Percentiles rank a stretch among this genome's conserved stretches.
These are phyloP conservation scores for Aleurites moluccanus DNA, from an alignment of 441 rosid species.

Conservation along the genomic window DNA sequence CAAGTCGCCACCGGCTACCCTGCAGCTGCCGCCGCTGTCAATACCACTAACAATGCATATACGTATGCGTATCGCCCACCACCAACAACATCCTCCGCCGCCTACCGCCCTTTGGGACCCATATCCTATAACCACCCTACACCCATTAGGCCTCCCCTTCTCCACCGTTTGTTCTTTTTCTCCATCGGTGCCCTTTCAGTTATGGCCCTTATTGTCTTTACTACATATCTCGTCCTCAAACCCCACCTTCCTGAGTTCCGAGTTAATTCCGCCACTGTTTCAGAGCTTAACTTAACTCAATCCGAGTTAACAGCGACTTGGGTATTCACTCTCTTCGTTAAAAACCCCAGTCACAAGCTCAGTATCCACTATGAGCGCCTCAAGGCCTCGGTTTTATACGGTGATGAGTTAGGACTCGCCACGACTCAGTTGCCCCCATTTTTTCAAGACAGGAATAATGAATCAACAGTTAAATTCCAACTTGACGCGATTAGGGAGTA, in stretches of 20 bases:
- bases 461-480: conserved; percentile 15
- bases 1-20: conserved; percentile 7
- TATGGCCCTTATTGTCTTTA: conserved; percentile 9
- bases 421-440: conserved; percentile 16
- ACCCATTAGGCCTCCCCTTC: background rate
- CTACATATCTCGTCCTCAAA: background rate
- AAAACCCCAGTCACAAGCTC: conserved; percentile 18
- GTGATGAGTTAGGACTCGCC: background rate
- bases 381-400: conserved; percentile 18
- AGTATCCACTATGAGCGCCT: conserved; percentile 9
- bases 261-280: conserved; percentile 20
- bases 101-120: background rate
- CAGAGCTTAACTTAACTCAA: conserved; percentile 17
- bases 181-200: background rate
- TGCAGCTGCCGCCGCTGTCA: background rate
- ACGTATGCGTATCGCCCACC: conserved; percentile 12
- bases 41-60: background rate
- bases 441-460: conserved; percentile 2
- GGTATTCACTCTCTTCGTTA: conserved; percentile 12
- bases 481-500: background rate
- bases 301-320: conserved; percentile 20
- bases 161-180: conserved; percentile 8
- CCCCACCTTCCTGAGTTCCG: conserved; percentile 12
- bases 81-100: background rate
- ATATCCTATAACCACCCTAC: background rate